Percentiles rank a stretch among this genome's conserved stretches.
Conservation (phyloP, 164 flowering plant species). For the Tetracentron sinense region DNA sequence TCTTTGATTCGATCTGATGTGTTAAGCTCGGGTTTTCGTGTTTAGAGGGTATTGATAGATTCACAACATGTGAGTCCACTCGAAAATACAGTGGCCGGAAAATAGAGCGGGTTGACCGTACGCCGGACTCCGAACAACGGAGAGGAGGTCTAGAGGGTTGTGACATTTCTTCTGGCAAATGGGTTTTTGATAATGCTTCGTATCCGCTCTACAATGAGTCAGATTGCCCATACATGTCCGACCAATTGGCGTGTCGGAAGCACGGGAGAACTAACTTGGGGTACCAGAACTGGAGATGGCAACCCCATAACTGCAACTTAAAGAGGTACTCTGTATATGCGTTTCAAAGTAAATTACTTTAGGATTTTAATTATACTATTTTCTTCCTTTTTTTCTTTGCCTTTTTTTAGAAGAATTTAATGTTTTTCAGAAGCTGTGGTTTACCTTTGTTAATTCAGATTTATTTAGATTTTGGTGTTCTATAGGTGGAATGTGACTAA, state of each 20-base stretch:
- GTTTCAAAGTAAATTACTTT: neutral
- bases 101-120: conserved; percentile 20
- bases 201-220: conserved; percentile 77
- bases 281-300: conserved; percentile 96
- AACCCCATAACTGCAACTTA: conserved; percentile 77
- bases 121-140: conserved; percentile 10
- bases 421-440: neutral
- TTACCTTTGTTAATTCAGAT: neutral
- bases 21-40: neutral
- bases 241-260: conserved; percentile 85
- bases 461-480: neutral
- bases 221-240: conserved; percentile 91
- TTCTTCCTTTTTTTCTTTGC: neutral
- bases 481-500: conserved; percentile 74
- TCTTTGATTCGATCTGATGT: conserved; percentile 9
- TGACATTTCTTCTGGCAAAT: conserved; percentile 75
- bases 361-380: no score
- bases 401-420: neutral
- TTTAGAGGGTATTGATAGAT: conserved; percentile 62
- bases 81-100: conserved; percentile 40
- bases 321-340: conserved; percentile 46
- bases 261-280: conserved; percentile 79
- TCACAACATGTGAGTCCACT: conserved; percentile 51
- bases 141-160: conserved; percentile 37
- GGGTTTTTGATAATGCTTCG: conserved; percentile 75